Conservation (phyloP, 1,284 basidiomycete genomes). For the Chondrostereum purpureum region DNA sequence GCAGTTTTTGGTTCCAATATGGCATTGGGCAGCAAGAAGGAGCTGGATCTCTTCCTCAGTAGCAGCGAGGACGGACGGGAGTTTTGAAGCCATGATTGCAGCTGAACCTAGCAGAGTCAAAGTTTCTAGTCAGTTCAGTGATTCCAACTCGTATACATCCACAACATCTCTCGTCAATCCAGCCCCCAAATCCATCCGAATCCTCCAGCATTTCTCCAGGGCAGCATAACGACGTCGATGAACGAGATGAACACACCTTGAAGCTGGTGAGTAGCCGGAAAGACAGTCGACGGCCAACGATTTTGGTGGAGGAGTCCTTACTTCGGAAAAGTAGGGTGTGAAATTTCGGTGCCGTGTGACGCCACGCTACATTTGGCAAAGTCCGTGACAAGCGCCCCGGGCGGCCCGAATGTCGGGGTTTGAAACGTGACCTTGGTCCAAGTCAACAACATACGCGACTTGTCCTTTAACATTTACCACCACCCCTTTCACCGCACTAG, state of each 20-base stretch:
- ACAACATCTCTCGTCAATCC: conserved; percentile 26
- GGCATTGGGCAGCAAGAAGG: conserved; percentile 91
- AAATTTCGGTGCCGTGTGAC: neutral
- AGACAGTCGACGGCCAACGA: neutral
- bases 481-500: no score
- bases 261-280: neutral
- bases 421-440: no score
- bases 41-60: conserved; percentile 98
- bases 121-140: conserved; percentile 1
- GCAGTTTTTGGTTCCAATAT: conserved; percentile 98
- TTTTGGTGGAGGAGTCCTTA: neutral
- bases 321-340: neutral
- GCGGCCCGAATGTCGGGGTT: no score
- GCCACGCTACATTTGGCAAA: no score
- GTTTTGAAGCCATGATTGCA: conserved; percentile 67
- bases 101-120: conserved; percentile 8
- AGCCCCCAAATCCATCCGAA: conserved; percentile 27
- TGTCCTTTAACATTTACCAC: no score
- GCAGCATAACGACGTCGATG: neutral
- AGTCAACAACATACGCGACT: no score
- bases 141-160: no score
- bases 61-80: conserved; percentile 87
- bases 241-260: neutral
- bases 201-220: conserved; percentile 2
- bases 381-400: no score